A percentile compares a stretch with the other conserved stretches of the same genome.
Conservation (phyloP, 2,329 filamentous ascomycete species). For the Lecanicillium sp. region DNA sequence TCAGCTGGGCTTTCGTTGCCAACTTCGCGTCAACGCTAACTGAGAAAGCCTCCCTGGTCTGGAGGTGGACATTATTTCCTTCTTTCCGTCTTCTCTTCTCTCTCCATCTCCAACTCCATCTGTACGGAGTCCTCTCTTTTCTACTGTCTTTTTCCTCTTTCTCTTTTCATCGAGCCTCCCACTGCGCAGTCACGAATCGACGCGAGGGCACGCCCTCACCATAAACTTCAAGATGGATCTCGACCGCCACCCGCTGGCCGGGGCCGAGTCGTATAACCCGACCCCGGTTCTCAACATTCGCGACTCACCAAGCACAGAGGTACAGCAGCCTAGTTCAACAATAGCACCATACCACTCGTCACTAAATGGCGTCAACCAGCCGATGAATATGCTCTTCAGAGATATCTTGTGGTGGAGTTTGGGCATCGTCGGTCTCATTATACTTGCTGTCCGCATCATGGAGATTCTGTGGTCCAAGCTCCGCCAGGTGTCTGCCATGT, state of each 20-base stretch:
- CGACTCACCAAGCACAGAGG: slow-evolving; percentile 18
- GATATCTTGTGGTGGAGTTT: slow-evolving; percentile 54
- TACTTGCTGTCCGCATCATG: slow-evolving; percentile 45
- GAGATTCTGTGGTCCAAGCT: slow-evolving; percentile 49
- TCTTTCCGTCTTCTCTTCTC: slow-evolving; percentile 5
- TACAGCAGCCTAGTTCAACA: slow-evolving; percentile 32
- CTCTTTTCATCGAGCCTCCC: background rate
- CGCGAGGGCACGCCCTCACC: background rate
- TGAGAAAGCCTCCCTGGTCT: slow-evolving; percentile 4
- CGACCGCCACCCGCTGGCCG: slow-evolving; percentile 22
- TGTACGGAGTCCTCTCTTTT: slow-evolving; percentile 1
- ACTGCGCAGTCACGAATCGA: background rate
- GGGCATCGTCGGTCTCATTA: slow-evolving; percentile 44
- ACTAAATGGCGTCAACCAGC: slow-evolving; percentile 54
- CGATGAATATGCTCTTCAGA: slow-evolving; percentile 48
- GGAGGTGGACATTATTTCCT: slow-evolving; percentile 4
- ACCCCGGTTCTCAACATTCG: slow-evolving; percentile 22
- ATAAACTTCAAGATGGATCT: slow-evolving; percentile 14
- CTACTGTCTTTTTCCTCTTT: background rate
- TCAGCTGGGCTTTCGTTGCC: background rate
- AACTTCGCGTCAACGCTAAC: background rate
- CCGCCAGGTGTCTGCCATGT: slow-evolving; percentile 53
- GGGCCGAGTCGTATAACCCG: slow-evolving; percentile 16
- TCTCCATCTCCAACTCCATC: slow-evolving; percentile 3
- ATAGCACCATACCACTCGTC: slow-evolving; percentile 48